phyloP scores from a whole-genome alignment of 306 rosid species.

The Hippophae rhamnoides region DNA sequence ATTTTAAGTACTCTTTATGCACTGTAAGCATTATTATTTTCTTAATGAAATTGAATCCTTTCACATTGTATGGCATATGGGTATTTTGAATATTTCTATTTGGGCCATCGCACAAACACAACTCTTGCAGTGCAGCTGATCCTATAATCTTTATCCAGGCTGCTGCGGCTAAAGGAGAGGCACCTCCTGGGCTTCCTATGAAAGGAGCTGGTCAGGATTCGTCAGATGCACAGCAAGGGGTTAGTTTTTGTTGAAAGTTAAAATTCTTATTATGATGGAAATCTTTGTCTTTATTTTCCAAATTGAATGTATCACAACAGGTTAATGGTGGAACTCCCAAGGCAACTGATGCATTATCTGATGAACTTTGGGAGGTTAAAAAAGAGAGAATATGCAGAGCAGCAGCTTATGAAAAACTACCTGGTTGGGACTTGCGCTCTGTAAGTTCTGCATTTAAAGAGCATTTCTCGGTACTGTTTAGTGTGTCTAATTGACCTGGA shows the following conservation, averaged over 20 bases:
- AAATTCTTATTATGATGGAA: slow-evolving; percentile 5
- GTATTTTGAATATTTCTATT: too few relatives aligned
- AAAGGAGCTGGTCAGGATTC: slow-evolving; percentile 99
- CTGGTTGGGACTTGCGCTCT: slow-evolving; percentile 93
- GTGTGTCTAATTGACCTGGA: too few relatives aligned
- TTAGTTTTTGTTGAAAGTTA: slow-evolving; percentile 18
- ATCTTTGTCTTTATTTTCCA: slow-evolving; percentile 13
- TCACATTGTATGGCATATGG: slow-evolving; percentile 1
- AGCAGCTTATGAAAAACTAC: slow-evolving; percentile 55
- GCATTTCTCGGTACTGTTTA: too few relatives aligned
- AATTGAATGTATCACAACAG: slow-evolving; percentile 30
- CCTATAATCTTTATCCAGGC: slow-evolving; percentile 53
- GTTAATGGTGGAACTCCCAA: slow-evolving; percentile 67
- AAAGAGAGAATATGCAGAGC: slow-evolving; percentile 79
- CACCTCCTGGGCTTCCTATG: slow-evolving; percentile 95
- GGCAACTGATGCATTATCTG: slow-evolving; percentile 94
- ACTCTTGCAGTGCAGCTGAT: not conserved
- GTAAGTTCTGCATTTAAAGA: slow-evolving; percentile 37
- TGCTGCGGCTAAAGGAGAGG: slow-evolving; percentile 99
- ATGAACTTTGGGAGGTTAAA: slow-evolving; percentile 95
- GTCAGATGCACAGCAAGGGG: slow-evolving; percentile 68
- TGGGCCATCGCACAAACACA: not conserved
- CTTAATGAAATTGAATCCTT: slow-evolving; percentile 1
- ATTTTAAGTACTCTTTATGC: not conserved
- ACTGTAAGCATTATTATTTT: slow-evolving; percentile 7